A percentile compares a stretch with the other conserved stretches of the same genome.
These are phyloP conservation scores for Neurospora sp. DNA, from an alignment of 495 filamentous ascomycete genomes.

Conservation along the genomic window DNA sequence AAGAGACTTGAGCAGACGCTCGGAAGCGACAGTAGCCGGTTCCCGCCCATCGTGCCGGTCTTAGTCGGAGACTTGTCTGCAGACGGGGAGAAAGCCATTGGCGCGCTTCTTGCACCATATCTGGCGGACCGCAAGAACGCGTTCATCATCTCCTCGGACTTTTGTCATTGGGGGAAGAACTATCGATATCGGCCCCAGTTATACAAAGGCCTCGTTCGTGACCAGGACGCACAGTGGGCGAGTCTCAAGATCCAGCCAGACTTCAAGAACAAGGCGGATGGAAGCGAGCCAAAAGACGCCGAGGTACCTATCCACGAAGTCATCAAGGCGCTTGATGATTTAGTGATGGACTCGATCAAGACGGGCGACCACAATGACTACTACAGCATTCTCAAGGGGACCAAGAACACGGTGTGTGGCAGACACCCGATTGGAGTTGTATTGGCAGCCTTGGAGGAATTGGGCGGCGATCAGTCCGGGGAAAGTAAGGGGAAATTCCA, in stretches of 20 bases:
- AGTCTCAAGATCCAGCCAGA: conserved; percentile 40
- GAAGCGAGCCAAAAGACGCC: not conserved
- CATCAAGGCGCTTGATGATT: conserved; percentile 70
- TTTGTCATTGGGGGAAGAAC: conserved; percentile 89
- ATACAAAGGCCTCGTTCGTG: conserved; percentile 10
- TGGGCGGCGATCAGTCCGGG: conserved; percentile 29
- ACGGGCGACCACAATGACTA: conserved; percentile 62
- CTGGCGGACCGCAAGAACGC: conserved; percentile 64
- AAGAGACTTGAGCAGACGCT: conserved; percentile 59
- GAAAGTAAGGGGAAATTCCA: conserved; percentile 54
- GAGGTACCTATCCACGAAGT: conserved; percentile 63
- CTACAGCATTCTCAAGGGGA: conserved; percentile 54
- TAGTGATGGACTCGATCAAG: conserved; percentile 75
- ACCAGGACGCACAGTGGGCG: conserved; percentile 41
- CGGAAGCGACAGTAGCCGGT: conserved; percentile 31
- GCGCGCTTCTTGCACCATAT: conserved; percentile 65
- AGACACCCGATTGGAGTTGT: conserved; percentile 91
- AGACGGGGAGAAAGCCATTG: conserved; percentile 58
- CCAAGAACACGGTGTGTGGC: conserved; percentile 89
- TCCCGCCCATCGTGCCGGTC: conserved; percentile 75
- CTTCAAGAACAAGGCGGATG: conserved; percentile 21
- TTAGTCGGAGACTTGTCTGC: conserved; percentile 70
- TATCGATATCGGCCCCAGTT: conserved; percentile 59
- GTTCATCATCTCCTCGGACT: conserved; percentile 88
- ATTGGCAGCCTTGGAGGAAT: conserved; percentile 72